phyloP scores from a whole-genome alignment of 768 basidiomycete genomes.

The Cubamyces lactineus region DNA sequence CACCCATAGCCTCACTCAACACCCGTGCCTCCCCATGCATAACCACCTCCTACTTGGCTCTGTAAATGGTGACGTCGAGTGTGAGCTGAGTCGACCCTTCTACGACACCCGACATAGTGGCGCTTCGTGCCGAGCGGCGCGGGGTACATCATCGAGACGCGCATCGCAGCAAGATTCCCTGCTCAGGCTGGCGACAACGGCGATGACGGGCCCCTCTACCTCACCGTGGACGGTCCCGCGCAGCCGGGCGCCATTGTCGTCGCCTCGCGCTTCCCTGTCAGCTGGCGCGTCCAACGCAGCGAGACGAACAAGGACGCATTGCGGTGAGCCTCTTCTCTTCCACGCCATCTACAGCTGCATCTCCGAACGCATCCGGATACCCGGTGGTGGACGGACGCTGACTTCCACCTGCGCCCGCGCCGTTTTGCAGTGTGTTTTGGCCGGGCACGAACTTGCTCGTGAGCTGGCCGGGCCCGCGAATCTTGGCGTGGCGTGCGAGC shows the following conservation, averaged over 20 bases:
- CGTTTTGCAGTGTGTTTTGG: neutral
- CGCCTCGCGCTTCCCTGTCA: constrained; percentile 27
- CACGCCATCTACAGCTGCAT: neutral
- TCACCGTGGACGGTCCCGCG: constrained; percentile 22
- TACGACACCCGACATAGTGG: neutral
- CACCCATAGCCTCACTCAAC: too few relatives aligned
- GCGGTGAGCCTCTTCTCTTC: neutral
- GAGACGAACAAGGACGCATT: neutral
- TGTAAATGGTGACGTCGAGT: too few relatives aligned
- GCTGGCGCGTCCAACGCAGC: constrained; percentile 22
- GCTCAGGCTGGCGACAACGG: too few relatives aligned
- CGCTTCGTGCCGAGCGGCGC: constrained; percentile 22
- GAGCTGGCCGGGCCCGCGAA: neutral
- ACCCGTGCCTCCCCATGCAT: too few relatives aligned
- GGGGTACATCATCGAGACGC: constrained; percentile 22
- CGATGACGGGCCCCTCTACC: constrained; percentile 3
- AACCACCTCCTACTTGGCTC: too few relatives aligned
- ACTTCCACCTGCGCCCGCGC: too few relatives aligned
- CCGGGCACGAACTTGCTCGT: neutral
- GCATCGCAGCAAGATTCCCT: neutral
- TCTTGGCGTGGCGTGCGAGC: too few relatives aligned
- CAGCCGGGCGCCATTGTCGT: constrained; percentile 18
- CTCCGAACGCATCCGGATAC: too few relatives aligned
- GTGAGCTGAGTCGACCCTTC: neutral
- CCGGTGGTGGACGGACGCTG: too few relatives aligned